These are phyloP conservation scores for Clitoria ternatea DNA, from an alignment of 306 rosid species.

Conservation along the genomic window DNA sequence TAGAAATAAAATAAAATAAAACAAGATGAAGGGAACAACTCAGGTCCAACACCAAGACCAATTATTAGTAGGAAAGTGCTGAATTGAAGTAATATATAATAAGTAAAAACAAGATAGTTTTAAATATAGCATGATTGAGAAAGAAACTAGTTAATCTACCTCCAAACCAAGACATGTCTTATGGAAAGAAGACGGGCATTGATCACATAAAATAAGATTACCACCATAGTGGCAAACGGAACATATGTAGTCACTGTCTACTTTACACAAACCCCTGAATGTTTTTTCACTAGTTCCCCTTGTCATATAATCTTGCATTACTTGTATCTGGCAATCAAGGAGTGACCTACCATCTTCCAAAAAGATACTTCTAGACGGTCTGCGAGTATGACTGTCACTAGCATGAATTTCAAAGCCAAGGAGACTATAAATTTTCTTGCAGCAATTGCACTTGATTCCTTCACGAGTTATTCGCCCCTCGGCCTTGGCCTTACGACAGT, in stretches of 20 bases:
- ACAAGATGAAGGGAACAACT: neutral
- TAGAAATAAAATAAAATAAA: too few species aligned
- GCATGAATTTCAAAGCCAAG: conserved; percentile 54
- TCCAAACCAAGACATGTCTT: conserved; percentile 54
- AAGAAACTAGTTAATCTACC: conserved; percentile 41
- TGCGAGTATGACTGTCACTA: conserved; percentile 27
- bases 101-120: neutral
- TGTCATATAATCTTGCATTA: conserved; percentile 27
- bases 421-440: conserved; percentile 42
- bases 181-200: conserved; percentile 76
- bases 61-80: neutral
- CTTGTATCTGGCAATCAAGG: conserved; percentile 47
- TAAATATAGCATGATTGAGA: conserved; percentile 6
- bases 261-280: neutral
- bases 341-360: conserved; percentile 69
- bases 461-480: too few species aligned
- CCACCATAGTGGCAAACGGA: conserved; percentile 79
- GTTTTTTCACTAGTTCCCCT: conserved; percentile 21
- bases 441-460: too few species aligned
- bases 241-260: conserved; percentile 67
- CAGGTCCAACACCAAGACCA: conserved; percentile 24
- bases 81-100: neutral
- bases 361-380: conserved; percentile 48
- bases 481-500: too few species aligned
- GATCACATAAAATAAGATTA: conserved; percentile 71